Base-by-base conservation (phyloP, 495 filamentous ascomycete species). In the Penicillium canariense region DNA sequence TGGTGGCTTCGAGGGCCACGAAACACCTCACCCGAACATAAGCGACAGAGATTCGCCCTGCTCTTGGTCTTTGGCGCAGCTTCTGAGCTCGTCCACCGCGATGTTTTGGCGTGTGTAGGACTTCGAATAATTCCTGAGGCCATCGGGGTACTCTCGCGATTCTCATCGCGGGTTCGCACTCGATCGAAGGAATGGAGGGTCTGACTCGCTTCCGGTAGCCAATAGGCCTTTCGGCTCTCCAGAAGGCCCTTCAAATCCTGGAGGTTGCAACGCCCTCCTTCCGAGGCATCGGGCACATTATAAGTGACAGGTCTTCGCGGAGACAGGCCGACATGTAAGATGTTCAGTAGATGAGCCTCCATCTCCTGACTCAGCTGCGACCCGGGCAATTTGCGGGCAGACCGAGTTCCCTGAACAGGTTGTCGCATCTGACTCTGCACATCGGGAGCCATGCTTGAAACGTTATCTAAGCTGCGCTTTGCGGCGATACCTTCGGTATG, bases 211-310 rank as follows among this genome's bases (percentile, higher is more conserved):
- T 52, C 14, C 10, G 40, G 17, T 10, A 28, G 23, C 66, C 66
- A 68, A 17, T 18, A 23, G 26, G n/a, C 14, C 23, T 56, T 61
- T 42, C 65, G 55, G 31, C 56, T 36, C 18, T 62, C 31, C 17
- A 71, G 30, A 11, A 72, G 31, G 5, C 0, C 1, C 50, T 61
- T 62, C 20, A 73, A 43, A 11, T 71, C 61, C 12, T 70, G 50
- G 5, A 72, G 55, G 39, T 43, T 58, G 60, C 55, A 67, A 39
- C 68, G 63, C 4, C 28, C n/a, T 3, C 12, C 39, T 8, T 14
- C 17, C n/a, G 46, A 48, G 27, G 22, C 3, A 8, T 11, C 15
- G 1, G 34, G 28, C 22, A 17, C 23, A 11, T 23, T 52, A 36
- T 45, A 45, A 5, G 10, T 26, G 43, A 18, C 14, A 4, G 32